Base-by-base conservation (phyloP, 1,284 basidiomycete genomes). In the Thecaphora thlaspeos region DNA sequence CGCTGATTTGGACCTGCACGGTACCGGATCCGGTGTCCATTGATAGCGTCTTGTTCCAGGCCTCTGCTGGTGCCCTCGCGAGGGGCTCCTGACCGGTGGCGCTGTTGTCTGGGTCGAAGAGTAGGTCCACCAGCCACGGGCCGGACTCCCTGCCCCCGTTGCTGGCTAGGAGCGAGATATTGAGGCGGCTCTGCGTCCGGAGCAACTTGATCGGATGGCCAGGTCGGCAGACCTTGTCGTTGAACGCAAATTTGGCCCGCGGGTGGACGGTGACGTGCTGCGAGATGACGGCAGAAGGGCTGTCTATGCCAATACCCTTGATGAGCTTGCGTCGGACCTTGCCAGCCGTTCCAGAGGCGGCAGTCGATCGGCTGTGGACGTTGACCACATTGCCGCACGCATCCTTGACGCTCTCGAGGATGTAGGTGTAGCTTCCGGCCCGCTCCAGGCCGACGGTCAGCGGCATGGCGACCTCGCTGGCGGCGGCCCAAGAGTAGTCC, bases 191-290 rank as follows among this genome's bases (percentile, higher is more conserved):
- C 22, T 22, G 34, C 19, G 48, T 55, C 38, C 90, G 85, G 32
- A 91, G 83, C 10, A 96, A 81, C 37, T 87, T 83, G 12, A 86
- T 82, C 0, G 91, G 88, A 28, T 83, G 81, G 23, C 87, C 87
- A 26, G 86, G 85, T 28, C 84, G 84, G 75, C 91, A 92, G 32
- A 52, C 55, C n/a, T 19, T 18, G 5, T 84, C 80, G 41, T 82
- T 82, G 81, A 96, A 93, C 0, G 86, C 84, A 37, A 89, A 82
- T 0, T 82, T 81, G 1, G 91, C 88, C 21, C 87, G 85, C n/a
- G 85, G 83, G 43, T 95, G 82, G 30, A 96, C 87, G 9, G 84
- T 81, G 49, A 91, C 83, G 0, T 85, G 84, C 22, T 87, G 64
- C 21, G 50, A 22, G 18, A 9, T 17, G 23, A 24, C 15, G n/a